These are phyloP conservation scores for Suhomyces terraborum DNA, from an alignment of 1,139 yeast genomes.

Conservation along the genomic window DNA sequence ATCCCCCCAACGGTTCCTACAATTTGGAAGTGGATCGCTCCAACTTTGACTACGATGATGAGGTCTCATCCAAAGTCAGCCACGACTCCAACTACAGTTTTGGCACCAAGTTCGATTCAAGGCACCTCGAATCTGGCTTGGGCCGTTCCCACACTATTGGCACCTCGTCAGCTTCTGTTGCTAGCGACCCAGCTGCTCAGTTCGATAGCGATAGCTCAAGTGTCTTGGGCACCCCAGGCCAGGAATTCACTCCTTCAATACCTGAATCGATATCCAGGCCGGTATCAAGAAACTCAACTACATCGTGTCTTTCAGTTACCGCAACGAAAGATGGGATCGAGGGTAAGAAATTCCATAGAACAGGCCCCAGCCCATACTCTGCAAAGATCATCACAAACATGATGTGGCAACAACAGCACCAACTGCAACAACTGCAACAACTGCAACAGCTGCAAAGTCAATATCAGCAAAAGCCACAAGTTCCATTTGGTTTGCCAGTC, in stretches of 20 bases:
- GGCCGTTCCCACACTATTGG: slow-evolving; percentile 14
- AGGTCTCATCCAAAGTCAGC: slow-evolving; percentile 18
- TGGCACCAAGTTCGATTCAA: slow-evolving; percentile 20
- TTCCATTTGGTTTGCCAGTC: background rate
- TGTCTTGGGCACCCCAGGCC: slow-evolving; percentile 5
- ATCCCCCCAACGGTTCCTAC: slow-evolving; percentile 8
- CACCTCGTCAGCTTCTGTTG: background rate
- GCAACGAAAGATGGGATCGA: slow-evolving; percentile 76
- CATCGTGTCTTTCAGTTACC: slow-evolving; percentile 67
- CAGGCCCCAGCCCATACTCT: slow-evolving; percentile 42
- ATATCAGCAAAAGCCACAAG: no score
- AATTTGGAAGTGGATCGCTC: slow-evolving; percentile 8
- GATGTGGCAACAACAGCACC: slow-evolving; percentile 27
- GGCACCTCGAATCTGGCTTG: slow-evolving; percentile 10
- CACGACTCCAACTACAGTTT: slow-evolving; percentile 26
- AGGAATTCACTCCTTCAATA: slow-evolving; percentile 6
- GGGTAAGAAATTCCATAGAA: slow-evolving; percentile 55
- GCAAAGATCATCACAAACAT: slow-evolving; percentile 36
- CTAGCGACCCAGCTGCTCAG: background rate
- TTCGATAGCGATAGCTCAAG: slow-evolving; percentile 6
- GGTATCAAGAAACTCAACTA: slow-evolving; percentile 59
- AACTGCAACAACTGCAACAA: background rate
- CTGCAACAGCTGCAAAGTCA: background rate
- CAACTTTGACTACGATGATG: slow-evolving; percentile 14
- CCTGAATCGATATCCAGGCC: slow-evolving; percentile 49